A percentile compares a stretch with the other conserved stretches of the same genome.
Evolutionary conservation across 371 early-diverging fungal genomes (phyloP).

Genomic region (Choanephora cucurbitarum): DNA sequence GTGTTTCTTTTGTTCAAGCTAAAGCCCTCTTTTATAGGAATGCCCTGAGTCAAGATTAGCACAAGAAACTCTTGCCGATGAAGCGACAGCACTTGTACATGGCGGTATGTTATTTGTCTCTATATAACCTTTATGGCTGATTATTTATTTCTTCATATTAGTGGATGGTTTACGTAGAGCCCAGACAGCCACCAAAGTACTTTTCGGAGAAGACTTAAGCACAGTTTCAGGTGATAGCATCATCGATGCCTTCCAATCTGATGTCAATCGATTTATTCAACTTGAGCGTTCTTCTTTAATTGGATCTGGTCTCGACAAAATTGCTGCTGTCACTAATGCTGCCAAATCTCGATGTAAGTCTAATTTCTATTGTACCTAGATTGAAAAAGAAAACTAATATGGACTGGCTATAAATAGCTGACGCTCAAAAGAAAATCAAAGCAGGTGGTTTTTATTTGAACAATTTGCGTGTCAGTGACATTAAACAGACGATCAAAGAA

Average conservation of each 20-base stretch:
- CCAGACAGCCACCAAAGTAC: conserved; percentile 65
- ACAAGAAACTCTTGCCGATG: conserved; percentile 77
- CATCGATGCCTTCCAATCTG: conserved; percentile 71
- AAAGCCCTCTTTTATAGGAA: too few species aligned
- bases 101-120: conserved; percentile 56
- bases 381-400: not conserved
- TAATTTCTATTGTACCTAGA: too few species aligned
- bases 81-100: conserved; percentile 90
- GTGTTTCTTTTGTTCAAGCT: not conserved
- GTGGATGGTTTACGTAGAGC: conserved; percentile 64
- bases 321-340: conserved; percentile 64
- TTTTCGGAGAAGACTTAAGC: conserved; percentile 64
- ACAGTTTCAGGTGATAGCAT: conserved; percentile 59
- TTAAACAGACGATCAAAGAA: conserved; percentile 36
- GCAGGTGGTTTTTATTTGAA: conserved; percentile 81
- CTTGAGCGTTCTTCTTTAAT: conserved; percentile 42
- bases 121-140: too few species aligned
- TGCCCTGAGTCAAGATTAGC: conserved; percentile 70
- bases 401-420: conserved; percentile 44
- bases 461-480: conserved; percentile 54
- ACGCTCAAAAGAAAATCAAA: conserved; percentile 73
- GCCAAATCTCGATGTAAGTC: conserved; percentile 71
- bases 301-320: conserved; percentile 53
- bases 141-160: conserved; percentile 17
- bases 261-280: conserved; percentile 55